Conservation (phyloP, 75 land plant species). For the Selaginella tamariscina region DNA sequence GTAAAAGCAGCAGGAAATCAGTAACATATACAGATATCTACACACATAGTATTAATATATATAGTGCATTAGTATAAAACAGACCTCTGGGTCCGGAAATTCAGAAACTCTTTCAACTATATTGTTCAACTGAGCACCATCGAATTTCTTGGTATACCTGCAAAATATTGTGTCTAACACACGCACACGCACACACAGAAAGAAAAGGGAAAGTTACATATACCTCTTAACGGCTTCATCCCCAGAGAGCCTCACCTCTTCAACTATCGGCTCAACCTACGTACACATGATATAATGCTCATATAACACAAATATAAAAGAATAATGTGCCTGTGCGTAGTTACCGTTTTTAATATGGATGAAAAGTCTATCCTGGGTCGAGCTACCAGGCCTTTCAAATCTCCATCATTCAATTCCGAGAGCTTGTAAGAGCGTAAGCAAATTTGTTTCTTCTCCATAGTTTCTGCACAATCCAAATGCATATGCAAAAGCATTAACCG, state of each 20-base stretch:
- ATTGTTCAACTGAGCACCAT: constrained; percentile 55
- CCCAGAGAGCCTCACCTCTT: constrained; percentile 72
- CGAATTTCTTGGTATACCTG: constrained; percentile 77
- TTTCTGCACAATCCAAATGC: no score
- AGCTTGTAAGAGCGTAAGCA: constrained; percentile 20
- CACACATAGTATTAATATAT: no score
- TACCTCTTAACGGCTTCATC: constrained; percentile 86
- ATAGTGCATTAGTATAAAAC: no score
- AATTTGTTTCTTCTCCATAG: not conserved
- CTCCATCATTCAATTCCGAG: constrained; percentile 41
- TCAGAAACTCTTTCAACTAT: constrained; percentile 58
- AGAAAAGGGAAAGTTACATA: constrained; percentile 16
- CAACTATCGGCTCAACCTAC: constrained; percentile 86
- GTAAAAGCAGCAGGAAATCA: not conserved
- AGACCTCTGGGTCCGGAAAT: constrained; percentile 85
- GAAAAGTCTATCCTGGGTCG: constrained; percentile 95
- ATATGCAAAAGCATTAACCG: no score
- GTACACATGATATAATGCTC: no score
- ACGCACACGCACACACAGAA: not conserved
- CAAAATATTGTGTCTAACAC: no score
- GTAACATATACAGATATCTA: no score
- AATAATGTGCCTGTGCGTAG: not conserved
- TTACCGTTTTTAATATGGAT: constrained; percentile 64
- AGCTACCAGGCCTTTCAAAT: constrained; percentile 56
- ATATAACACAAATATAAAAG: no score